These are phyloP conservation scores for Kwoniella mangroviensis DNA, from an alignment of 768 basidiomycete species.

Conservation along the genomic window DNA sequence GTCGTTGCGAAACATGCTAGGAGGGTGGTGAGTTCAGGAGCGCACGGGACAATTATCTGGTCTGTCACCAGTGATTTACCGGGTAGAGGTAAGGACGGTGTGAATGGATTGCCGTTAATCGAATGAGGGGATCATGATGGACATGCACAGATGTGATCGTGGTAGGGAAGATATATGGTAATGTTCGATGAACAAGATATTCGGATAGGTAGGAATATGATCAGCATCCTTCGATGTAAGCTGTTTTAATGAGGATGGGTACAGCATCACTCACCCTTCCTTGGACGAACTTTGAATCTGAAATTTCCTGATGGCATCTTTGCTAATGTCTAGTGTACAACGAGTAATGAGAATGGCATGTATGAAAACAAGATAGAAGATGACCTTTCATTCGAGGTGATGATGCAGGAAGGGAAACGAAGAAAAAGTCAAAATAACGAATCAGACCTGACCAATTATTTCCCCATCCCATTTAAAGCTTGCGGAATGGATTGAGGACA, in stretches of 20 bases:
- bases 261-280: slow-evolving; percentile 23
- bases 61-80: not conserved
- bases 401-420: not conserved
- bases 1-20: slow-evolving; percentile 56
- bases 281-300: slow-evolving; percentile 32
- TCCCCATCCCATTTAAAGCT: too few relatives aligned
- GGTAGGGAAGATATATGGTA: too few relatives aligned
- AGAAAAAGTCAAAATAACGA: slow-evolving; percentile 5
- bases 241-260: not conserved
- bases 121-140: too few relatives aligned
- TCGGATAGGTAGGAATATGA: too few relatives aligned
- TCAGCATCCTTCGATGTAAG: too few relatives aligned
- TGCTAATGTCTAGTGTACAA: not conserved
- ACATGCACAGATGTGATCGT: too few relatives aligned
- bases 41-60: slow-evolving; percentile 37
- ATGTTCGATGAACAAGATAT: too few relatives aligned
- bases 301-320: slow-evolving; percentile 26
- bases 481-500: too few relatives aligned
- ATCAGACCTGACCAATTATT: not conserved
- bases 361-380: not conserved
- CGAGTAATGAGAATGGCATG: not conserved
- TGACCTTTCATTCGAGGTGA: too few relatives aligned
- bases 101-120: too few relatives aligned
- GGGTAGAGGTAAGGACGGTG: too few relatives aligned
- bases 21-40: slow-evolving; percentile 50